A percentile compares a stretch with the other conserved stretches of the same genome.
Evolutionary conservation across 768 basidiomycete genomes (phyloP).

Genomic region (Dentipellis sp.): DNA sequence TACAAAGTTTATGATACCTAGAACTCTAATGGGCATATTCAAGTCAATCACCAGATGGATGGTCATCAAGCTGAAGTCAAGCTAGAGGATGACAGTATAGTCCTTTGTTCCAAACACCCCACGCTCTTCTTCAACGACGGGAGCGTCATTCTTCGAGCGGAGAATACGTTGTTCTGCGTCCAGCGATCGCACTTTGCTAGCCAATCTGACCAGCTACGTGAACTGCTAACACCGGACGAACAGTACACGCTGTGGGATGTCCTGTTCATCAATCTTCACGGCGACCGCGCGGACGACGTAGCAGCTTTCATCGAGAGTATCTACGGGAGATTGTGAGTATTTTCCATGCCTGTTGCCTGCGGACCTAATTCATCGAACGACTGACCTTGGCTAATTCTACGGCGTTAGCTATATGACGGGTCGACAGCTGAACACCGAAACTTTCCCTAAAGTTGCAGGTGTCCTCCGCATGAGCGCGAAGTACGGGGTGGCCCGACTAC

Average conservation of each 20-base stretch:
- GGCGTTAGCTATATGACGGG: too few relatives aligned
- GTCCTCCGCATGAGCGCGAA: constrained; percentile 10
- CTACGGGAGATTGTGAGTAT: constrained; percentile 13
- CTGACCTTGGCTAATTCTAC: too few relatives aligned
- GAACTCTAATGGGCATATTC: too few relatives aligned
- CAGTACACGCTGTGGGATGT: too few relatives aligned
- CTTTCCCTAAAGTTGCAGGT: constrained; percentile 10
- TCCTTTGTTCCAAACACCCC: constrained; percentile 2
- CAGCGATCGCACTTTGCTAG: constrained; percentile 7
- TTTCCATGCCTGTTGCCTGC: neutral
- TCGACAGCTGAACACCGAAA: constrained; percentile 6
- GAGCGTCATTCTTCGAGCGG: constrained; percentile 4
- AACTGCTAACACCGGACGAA: neutral
- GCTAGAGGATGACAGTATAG: too few relatives aligned
- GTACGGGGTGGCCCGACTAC: constrained; percentile 3
- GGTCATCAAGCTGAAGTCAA: too few relatives aligned
- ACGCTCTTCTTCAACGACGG: constrained; percentile 12
- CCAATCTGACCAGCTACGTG: constrained; percentile 7
- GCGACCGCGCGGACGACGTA: constrained; percentile 11
- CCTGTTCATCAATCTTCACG: neutral
- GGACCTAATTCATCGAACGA: too few relatives aligned
- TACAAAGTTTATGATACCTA: too few relatives aligned
- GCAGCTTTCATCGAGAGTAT: constrained; percentile 8
- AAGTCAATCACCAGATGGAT: too few relatives aligned
- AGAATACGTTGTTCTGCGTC: constrained; percentile 7